Base-by-base conservation (phyloP, 1,139 yeast genomes). In the Meyerozyma guilliermondii region DNA sequence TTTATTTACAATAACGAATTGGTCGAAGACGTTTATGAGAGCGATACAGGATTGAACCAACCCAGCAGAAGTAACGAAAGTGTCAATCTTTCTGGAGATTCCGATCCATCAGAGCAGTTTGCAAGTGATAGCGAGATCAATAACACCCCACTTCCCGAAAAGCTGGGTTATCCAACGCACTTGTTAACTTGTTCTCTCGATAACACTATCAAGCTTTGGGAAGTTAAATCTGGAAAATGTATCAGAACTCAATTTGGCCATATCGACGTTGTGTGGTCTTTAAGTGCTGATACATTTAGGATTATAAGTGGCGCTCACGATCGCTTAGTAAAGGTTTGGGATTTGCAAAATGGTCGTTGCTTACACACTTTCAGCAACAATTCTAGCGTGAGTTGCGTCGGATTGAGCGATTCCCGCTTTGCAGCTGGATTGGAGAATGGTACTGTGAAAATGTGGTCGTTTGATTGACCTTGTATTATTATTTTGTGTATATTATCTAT, bases 211-310 rank as follows among this genome's bases (percentile, higher is more conserved):
- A 89, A 91, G 60, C 65, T 92, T 39, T 92, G 98, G 98, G 95
- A 89, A 54, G 83, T 89, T 29, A 72, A 74, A 48, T 79, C 94
- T 0, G 97, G 97, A 4, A 80, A 80, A 60, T 91, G 98, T 57
- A 80, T 88, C 16, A 74, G 97, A 45, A 91, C 98, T 0, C 91
- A 92, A 60, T 91, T 91, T 65, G 98, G 98, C 5, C 98, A 92
- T 58, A 88, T 91, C 43, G 98, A 92, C 63, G 98, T 98, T 16
- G 96, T 92, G 16, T 91, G 98, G 97, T 87, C 92, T 35, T 85
- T 92, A 46, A 88, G 92, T 14, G 95, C 97, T 0, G 98, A 92
- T 66, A 89, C 92, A 36, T 92, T 92, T 71, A 76, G 98, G 51
- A 86, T 92, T 38, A 87, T 91, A 14, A 83, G 94, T 57, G 98